Conservation (phyloP, 2,329 filamentous ascomycete genomes). For the Fusarium siculi region DNA sequence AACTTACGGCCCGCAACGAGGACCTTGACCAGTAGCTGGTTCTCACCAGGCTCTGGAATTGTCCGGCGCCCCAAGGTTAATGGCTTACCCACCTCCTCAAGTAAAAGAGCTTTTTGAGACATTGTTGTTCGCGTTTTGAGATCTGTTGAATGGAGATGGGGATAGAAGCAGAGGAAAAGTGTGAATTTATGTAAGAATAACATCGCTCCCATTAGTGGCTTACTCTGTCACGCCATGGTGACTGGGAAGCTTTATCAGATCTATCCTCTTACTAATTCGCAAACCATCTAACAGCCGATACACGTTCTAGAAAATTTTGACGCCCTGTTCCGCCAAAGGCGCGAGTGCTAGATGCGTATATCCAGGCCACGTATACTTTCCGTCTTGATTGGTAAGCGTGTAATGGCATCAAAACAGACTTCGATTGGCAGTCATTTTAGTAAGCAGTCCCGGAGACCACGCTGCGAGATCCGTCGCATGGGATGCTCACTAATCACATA, state of each 20-base stretch:
- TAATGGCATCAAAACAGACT: neutral
- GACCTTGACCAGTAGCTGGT: neutral
- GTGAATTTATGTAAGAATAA: neutral
- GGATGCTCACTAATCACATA: neutral
- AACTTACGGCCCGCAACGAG: neutral
- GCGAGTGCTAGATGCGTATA: neutral
- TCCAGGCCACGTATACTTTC: neutral
- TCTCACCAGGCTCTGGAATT: neutral
- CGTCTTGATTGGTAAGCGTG: neutral
- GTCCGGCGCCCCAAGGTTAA: neutral
- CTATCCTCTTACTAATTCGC: neutral
- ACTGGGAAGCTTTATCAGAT: neutral
- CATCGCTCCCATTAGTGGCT: neutral
- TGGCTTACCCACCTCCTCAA: neutral
- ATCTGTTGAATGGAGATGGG: neutral
- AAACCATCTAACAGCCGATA: neutral
- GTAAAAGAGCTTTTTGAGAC: neutral
- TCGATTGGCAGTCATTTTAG: neutral
- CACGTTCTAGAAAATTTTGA: neutral
- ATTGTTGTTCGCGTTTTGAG: neutral
- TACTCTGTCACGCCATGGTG: no score
- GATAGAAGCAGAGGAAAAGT: neutral
- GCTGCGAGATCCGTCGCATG: accelerated
- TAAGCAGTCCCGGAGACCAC: neutral
- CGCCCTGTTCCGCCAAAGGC: neutral